Base-by-base conservation (phyloP, 768 basidiomycete genomes). In the Boletus rubroflammeus region DNA sequence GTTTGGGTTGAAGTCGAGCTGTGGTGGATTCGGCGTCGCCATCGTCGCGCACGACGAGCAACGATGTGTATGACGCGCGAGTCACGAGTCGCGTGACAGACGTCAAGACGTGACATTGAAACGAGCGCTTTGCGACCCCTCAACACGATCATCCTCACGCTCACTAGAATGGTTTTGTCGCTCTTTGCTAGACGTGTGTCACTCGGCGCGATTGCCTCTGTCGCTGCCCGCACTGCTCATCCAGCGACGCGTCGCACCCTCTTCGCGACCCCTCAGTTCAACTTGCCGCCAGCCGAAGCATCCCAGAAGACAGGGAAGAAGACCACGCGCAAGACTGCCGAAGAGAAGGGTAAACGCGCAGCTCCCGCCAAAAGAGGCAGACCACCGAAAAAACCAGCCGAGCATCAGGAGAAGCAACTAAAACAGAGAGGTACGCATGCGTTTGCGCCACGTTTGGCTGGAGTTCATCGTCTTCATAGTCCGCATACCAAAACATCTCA, bases 1-100 rank as follows among this genome's bases (percentile, higher is more conserved):
- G n/a, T 72, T 71, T 0, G 72, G 57, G 31, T 71, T 67, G 41
- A 73, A 63, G 26, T 41, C 54, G 40, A 44, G 34, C 32, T 51
- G 51, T 19, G 47, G 50, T 7, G 9, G 49, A 26, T 39, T 41
- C 11, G 15, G 17, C 35, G 47, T 31, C 43, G 48, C 11, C 53
- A 47, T 60, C 34, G 44, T 44, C 28, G 52, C 5, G 14, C 25
- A 26, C 29, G 29, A 45, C 28, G 50, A 39, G 25, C 42, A 25
- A 3, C 11, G 11, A n/a, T n/a, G n/a, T n/a, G 11, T 5, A 9
- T 39, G 21, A 42, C 47, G 36, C 35, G 47, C 23, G 14, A 1
- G 59, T 65, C 51, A 57, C 58, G 43, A 1, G 32, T 43, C 54
- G 47, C 42, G 67, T 63, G 58, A 62, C 65, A 36, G 8, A 41